A percentile compares a stretch with the other conserved stretches of the same genome.
These are phyloP conservation scores for Pulveroboletus sp. DNA, from an alignment of 768 basidiomycete species.

Conservation along the genomic window DNA sequence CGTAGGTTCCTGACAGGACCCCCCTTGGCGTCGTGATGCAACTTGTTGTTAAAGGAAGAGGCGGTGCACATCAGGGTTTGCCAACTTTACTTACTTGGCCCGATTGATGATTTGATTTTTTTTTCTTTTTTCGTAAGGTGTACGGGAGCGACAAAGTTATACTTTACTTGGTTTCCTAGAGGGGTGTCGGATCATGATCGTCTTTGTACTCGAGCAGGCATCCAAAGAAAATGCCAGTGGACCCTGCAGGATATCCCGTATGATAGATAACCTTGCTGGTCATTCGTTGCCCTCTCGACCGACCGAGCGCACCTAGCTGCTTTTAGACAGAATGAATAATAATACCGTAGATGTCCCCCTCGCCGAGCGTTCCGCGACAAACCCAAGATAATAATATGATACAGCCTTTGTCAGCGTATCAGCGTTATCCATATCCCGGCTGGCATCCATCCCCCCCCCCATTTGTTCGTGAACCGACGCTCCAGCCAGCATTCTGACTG, in stretches of 20 bases:
- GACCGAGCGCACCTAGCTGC: background rate
- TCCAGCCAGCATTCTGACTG: background rate
- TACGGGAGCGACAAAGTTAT: slow-evolving; percentile 1
- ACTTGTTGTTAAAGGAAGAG: slow-evolving; percentile 14
- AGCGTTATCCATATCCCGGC: slow-evolving; percentile 13
- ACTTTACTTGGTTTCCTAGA: background rate
- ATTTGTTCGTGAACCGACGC: slow-evolving; percentile 1
- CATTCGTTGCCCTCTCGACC: background rate
- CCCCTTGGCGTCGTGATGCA: slow-evolving; percentile 25
- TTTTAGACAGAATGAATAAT: slow-evolving; percentile 13
- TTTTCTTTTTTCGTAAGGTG: slow-evolving; percentile 10
- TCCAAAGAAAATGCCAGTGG: background rate
- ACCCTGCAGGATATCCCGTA: background rate
- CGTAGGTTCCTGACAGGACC: slow-evolving; percentile 22
- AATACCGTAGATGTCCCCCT: slow-evolving; percentile 6
- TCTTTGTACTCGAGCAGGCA: background rate
- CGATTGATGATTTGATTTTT: background rate
- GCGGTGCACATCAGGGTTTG: slow-evolving; percentile 17
- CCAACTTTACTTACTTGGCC: background rate
- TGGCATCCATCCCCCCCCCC: background rate
- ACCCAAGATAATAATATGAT: background rate
- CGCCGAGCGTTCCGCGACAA: slow-evolving; percentile 6
- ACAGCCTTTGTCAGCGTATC: slow-evolving; percentile 6
- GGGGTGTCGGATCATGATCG: too few relatives aligned
- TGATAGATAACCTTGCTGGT: background rate